Conservation (phyloP, 1,284 basidiomycete genomes). For the Meripilus lineatus region DNA sequence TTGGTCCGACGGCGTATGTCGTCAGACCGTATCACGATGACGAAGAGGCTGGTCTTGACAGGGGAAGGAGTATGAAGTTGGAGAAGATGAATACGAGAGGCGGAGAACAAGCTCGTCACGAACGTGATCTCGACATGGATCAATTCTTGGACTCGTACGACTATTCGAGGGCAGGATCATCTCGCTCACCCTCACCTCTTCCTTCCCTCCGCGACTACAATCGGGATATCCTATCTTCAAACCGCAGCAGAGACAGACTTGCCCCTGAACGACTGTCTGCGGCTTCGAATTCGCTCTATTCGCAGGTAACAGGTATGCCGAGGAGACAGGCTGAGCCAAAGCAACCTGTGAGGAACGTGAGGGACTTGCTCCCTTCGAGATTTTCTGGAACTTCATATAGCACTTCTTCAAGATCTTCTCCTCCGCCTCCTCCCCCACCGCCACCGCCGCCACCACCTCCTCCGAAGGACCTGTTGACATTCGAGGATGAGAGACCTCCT, state of each 20-base stretch:
- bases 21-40: neutral
- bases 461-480: conserved; percentile 14
- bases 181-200: conserved; percentile 33
- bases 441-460: conserved; percentile 12
- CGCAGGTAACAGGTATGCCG: conserved; percentile 60
- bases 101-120: conserved; percentile 46
- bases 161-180: conserved; percentile 33
- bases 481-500: conserved; percentile 23
- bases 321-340: conserved; percentile 57
- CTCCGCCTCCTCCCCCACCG: neutral
- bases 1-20: conserved; percentile 28
- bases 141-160: conserved; percentile 49
- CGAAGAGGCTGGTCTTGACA: too few relatives aligned
- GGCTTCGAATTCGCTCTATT: conserved; percentile 53
- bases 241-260: conserved; percentile 16
- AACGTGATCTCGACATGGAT: conserved; percentile 40
- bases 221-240: conserved; percentile 12
- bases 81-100: conserved; percentile 35
- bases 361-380: conserved; percentile 36
- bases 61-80: conserved; percentile 37
- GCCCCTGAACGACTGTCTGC: conserved; percentile 18
- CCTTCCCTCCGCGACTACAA: conserved; percentile 26
- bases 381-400: conserved; percentile 42
- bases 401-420: conserved; percentile 12
- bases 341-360: conserved; percentile 51